phyloP scores from a whole-genome alignment of 2,329 filamentous ascomycete genomes.

The Elsinoe arachidis region DNA sequence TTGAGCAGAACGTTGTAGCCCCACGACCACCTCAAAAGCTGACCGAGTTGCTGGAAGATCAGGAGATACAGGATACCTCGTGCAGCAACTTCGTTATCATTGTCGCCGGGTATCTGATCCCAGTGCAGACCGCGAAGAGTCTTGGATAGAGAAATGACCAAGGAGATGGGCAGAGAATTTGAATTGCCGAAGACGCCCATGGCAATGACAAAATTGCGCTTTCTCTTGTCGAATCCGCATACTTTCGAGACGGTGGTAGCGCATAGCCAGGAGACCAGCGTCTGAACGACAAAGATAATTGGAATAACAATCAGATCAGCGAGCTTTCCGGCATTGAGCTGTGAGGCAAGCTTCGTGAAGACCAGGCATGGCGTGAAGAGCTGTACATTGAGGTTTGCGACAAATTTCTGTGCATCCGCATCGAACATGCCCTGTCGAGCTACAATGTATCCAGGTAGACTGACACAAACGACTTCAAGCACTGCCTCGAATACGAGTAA shows the following conservation, averaged over 20 bases:
- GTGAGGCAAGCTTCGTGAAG: slow-evolving; percentile 92
- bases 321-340: slow-evolving; percentile 85
- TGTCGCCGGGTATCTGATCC: slow-evolving; percentile 84
- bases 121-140: slow-evolving; percentile 89
- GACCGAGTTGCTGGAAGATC: slow-evolving; percentile 95
- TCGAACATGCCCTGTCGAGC: slow-evolving; percentile 88
- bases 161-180: slow-evolving; percentile 92
- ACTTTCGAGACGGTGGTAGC: slow-evolving; percentile 61
- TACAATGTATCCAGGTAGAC: slow-evolving; percentile 85
- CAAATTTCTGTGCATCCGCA: slow-evolving; percentile 89
- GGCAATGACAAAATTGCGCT: slow-evolving; percentile 87
- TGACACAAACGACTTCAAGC: slow-evolving; percentile 90
- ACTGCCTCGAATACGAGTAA: slow-evolving; percentile 91
- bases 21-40: slow-evolving; percentile 95
- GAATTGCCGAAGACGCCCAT: slow-evolving; percentile 99
- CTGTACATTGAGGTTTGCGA: slow-evolving; percentile 92
- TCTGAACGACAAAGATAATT: slow-evolving; percentile 86
- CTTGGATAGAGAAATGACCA: slow-evolving; percentile 87
- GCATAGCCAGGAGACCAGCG: slow-evolving; percentile 72
- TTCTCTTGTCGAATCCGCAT: slow-evolving; percentile 75
- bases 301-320: slow-evolving; percentile 87
- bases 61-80: slow-evolving; percentile 90
- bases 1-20: slow-evolving; percentile 92
- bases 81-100: slow-evolving; percentile 88
- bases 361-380: slow-evolving; percentile 96